Conservation (phyloP, 176 grass and related monocot genomes). For the Bromus sterilis region DNA sequence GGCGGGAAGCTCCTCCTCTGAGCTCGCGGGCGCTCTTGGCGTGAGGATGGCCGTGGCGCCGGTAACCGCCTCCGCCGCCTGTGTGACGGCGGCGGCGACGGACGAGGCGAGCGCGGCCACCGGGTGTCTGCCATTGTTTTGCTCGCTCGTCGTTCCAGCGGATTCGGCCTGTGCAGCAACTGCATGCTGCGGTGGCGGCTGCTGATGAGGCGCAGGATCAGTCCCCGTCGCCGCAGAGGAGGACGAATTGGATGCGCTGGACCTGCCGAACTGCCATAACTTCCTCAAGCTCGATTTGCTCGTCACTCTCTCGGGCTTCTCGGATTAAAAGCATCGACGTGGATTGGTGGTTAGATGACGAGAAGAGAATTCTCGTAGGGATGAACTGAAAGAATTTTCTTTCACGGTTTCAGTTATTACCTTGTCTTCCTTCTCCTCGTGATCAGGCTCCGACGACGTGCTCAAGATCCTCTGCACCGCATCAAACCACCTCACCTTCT, state of each 20-base stretch:
- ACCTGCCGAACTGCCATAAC: slow-evolving; percentile 54
- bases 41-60: background rate
- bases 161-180: background rate
- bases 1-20: slow-evolving; percentile 46
- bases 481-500: slow-evolving; percentile 51
- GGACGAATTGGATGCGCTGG: slow-evolving; percentile 8
- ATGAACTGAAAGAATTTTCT: background rate
- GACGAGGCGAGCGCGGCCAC: background rate
- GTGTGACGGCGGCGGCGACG: background rate
- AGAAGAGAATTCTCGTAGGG: background rate
- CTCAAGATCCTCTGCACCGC: slow-evolving; percentile 54
- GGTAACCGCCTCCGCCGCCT: background rate
- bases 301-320: slow-evolving; percentile 17
- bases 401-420: background rate
- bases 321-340: background rate
- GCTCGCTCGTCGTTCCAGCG: background rate
- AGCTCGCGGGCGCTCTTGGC: slow-evolving; percentile 4
- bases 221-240: slow-evolving; percentile 6
- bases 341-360: background rate
- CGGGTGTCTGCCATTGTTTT: background rate
- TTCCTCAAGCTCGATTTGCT: slow-evolving; percentile 54
- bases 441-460: slow-evolving; percentile 28
- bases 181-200: background rate
- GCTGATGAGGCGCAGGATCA: background rate
- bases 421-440: slow-evolving; percentile 34